Evolutionary conservation across 225 moss, liverwort and hornwort genomes (phyloP).

Genomic region (Physcomitrium patens): DNA sequence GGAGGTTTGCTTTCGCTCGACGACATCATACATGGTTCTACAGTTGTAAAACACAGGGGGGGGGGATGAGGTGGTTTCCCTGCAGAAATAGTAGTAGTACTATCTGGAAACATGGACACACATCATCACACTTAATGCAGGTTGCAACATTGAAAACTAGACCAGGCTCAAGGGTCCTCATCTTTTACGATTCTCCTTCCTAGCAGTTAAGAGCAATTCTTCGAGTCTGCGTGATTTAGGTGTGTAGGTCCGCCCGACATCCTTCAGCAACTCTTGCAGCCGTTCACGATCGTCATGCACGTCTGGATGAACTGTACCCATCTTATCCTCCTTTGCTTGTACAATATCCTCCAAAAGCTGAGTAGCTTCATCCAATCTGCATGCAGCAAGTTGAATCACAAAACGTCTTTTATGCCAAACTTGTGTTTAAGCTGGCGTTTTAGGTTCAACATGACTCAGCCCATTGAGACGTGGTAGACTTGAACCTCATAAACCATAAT

Average conservation of each 20-base stretch:
- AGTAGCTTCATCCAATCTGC: slow-evolving; percentile 86
- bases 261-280: slow-evolving; percentile 73
- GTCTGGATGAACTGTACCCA: slow-evolving; percentile 91
- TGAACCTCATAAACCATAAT: too few species aligned
- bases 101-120: slow-evolving; percentile 17
- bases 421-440: neutral
- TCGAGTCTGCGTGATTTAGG: slow-evolving; percentile 83
- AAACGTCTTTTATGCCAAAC: slow-evolving; percentile 1
- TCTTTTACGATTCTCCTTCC: slow-evolving; percentile 60
- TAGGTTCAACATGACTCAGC: neutral
- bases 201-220: slow-evolving; percentile 72
- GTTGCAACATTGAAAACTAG: slow-evolving; percentile 20
- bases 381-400: slow-evolving; percentile 24
- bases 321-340: slow-evolving; percentile 80
- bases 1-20: slow-evolving; percentile 20
- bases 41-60: slow-evolving; percentile 3
- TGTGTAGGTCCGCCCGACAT: slow-evolving; percentile 79
- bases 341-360: slow-evolving; percentile 72
- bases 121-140: slow-evolving; percentile 8
- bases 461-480: too few species aligned
- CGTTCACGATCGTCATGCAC: slow-evolving; percentile 79
- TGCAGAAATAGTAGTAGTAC: neutral
- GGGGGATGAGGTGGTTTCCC: slow-evolving; percentile 16
- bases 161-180: slow-evolving; percentile 32
- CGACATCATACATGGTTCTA: slow-evolving; percentile 17